Evolutionary conservation across 73 alveolate species (phyloP).

Genomic region (Paramecium sonneborni): DNA sequence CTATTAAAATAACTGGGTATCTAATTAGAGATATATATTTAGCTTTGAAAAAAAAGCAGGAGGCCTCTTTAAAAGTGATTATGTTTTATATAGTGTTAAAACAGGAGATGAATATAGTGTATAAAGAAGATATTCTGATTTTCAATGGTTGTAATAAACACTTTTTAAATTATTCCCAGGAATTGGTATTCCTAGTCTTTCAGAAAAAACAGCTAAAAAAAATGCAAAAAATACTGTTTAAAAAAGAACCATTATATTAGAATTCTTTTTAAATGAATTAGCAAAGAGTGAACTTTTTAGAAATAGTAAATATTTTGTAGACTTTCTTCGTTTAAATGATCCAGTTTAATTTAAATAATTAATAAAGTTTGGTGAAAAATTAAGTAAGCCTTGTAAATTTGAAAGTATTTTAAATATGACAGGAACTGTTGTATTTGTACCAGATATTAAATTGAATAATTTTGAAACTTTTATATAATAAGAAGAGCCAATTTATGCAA

Average conservation of each 20-base stretch:
- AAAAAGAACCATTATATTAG: conserved; percentile 1
- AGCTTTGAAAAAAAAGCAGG: conserved; percentile 41
- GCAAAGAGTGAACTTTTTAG: not conserved
- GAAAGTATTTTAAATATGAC: conserved; percentile 41
- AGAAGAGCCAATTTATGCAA: conserved; percentile 22
- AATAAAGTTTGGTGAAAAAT: conserved; percentile 12
- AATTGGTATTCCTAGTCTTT: not conserved
- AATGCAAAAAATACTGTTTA: not conserved
- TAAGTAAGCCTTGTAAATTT: conserved; percentile 13
- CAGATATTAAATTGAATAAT: not conserved
- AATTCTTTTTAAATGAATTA: conserved; percentile 18
- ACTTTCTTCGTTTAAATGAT: not conserved
- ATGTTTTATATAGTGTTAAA: not conserved
- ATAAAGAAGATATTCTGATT: conserved; percentile 27
- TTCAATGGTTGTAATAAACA: not conserved
- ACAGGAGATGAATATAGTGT: conserved; percentile 17
- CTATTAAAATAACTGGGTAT: conserved; percentile 45
- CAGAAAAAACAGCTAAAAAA: not conserved
- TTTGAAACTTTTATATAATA: not conserved
- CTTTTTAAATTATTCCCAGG: conserved; percentile 17
- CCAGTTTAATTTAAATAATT: not conserved
- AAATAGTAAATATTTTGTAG: conserved; percentile 34
- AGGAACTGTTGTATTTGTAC: not conserved
- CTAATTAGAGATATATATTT: too few species aligned
- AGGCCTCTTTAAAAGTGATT: conserved; percentile 44